A percentile compares a stretch with the other conserved stretches of the same genome.
These are phyloP conservation scores for Ulota crispa DNA, from an alignment of 225 moss, liverwort and hornwort species.

Conservation along the genomic window DNA sequence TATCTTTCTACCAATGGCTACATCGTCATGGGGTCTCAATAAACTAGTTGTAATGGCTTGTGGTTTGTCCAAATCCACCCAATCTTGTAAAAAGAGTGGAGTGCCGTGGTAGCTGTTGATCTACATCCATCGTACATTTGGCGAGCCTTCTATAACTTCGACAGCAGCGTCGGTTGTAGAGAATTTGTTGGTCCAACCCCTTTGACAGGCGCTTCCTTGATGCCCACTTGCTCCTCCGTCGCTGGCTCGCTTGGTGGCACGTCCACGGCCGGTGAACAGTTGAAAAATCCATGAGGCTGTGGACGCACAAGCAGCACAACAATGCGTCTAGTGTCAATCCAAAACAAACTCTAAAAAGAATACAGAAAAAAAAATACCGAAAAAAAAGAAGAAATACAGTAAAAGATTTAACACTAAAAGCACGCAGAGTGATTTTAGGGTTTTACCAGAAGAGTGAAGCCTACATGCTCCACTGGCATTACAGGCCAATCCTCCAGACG, in stretches of 20 bases:
- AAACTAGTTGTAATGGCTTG: slow-evolving; percentile 27
- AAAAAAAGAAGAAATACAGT: background rate
- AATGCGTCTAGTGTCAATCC: background rate
- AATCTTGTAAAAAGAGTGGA: background rate
- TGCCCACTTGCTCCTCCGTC: slow-evolving; percentile 44
- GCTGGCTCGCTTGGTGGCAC: slow-evolving; percentile 70
- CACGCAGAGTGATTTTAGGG: background rate
- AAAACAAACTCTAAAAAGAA: background rate
- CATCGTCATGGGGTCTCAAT: slow-evolving; percentile 6
- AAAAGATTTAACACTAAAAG: background rate
- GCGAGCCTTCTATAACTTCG: slow-evolving; percentile 40
- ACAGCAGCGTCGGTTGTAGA: slow-evolving; percentile 46
- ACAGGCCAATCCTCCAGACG: slow-evolving; percentile 99
- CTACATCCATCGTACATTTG: slow-evolving; percentile 30
- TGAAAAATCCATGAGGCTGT: slow-evolving; percentile 96
- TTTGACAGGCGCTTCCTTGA: slow-evolving; percentile 60
- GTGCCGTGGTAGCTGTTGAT: background rate
- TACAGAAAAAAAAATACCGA: background rate
- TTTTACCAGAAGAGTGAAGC: slow-evolving; percentile 76
- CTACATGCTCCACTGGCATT: slow-evolving; percentile 97
- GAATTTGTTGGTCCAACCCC: slow-evolving; percentile 41
- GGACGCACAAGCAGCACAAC: background rate
- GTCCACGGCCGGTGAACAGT: slow-evolving; percentile 91
- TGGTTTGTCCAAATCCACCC: background rate
- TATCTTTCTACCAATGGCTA: background rate